Percentiles rank a stretch among this genome's conserved stretches.
phyloP scores from a whole-genome alignment of 805 yeast species.

The Candida tibetensis region DNA sequence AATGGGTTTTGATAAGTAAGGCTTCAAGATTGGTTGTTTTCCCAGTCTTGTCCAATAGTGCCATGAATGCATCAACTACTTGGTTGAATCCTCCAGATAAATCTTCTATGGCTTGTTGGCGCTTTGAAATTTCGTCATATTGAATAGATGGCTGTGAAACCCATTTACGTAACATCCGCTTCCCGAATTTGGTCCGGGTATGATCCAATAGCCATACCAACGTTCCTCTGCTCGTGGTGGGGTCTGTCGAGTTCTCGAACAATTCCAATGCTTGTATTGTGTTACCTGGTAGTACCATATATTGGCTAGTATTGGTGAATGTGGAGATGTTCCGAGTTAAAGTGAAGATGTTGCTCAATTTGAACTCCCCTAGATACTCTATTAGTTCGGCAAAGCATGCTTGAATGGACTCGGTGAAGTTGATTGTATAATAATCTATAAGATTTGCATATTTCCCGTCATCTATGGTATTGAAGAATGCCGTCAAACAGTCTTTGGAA shows the following conservation, averaged over 20 bases:
- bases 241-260: slow-evolving; percentile 61
- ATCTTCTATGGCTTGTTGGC: slow-evolving; percentile 55
- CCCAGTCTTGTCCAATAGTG: slow-evolving; percentile 23
- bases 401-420: slow-evolving; percentile 22
- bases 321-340: slow-evolving; percentile 48
- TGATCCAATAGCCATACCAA: slow-evolving; percentile 78
- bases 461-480: slow-evolving; percentile 24
- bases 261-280: slow-evolving; percentile 74
- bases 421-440: slow-evolving; percentile 23
- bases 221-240: slow-evolving; percentile 56
- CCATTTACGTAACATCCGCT: slow-evolving; percentile 68
- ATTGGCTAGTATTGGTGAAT: slow-evolving; percentile 47
- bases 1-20: slow-evolving; percentile 36
- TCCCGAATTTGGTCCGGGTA: slow-evolving; percentile 77
- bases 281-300: slow-evolving; percentile 59
- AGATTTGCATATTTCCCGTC: slow-evolving; percentile 15
- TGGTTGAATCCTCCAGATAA: slow-evolving; percentile 29
- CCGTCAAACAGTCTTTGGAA: slow-evolving; percentile 16
- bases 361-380: slow-evolving; percentile 59
- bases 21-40: slow-evolving; percentile 34
- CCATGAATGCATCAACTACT: slow-evolving; percentile 31
- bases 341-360: slow-evolving; percentile 54
- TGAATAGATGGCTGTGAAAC: slow-evolving; percentile 65
- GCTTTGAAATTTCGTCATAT: slow-evolving; percentile 49
- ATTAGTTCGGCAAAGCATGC: slow-evolving; percentile 46